A percentile compares a stretch with the other conserved stretches of the same genome.
Evolutionary conservation across 1,139 yeast species (phyloP).

Genomic region (Candida sanyaensis): DNA sequence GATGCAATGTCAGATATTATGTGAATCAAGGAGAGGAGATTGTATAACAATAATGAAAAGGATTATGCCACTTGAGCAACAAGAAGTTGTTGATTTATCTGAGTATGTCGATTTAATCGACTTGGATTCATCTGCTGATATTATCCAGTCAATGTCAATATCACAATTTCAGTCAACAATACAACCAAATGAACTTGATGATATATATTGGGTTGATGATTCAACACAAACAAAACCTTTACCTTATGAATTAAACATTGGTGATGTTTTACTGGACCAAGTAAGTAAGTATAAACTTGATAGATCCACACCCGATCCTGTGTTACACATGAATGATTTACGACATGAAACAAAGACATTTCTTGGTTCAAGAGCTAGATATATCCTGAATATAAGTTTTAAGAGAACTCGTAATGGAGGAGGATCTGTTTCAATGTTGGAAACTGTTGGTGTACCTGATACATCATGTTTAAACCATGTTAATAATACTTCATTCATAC

Average conservation of each 20-base stretch:
- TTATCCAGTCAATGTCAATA: slow-evolving; percentile 28
- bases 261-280: slow-evolving; percentile 14
- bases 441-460: slow-evolving; percentile 28
- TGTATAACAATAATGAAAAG: background rate
- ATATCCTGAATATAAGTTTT: slow-evolving; percentile 21
- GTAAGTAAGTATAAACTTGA: background rate
- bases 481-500: slow-evolving; percentile 19
- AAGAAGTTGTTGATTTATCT: slow-evolving; percentile 7
- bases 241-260: slow-evolving; percentile 42
- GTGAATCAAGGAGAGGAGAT: slow-evolving; percentile 19
- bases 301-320: slow-evolving; percentile 5
- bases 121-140: slow-evolving; percentile 39
- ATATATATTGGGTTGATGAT: slow-evolving; percentile 30
- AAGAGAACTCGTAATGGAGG: slow-evolving; percentile 9
- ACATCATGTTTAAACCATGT: slow-evolving; percentile 22
- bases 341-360: slow-evolving; percentile 19
- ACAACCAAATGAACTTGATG: slow-evolving; percentile 40
- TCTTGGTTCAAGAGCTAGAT: slow-evolving; percentile 28
- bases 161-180: slow-evolving; percentile 41
- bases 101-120: slow-evolving; percentile 26
- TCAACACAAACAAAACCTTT: slow-evolving; percentile 20
- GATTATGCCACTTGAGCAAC: too few relatives aligned
- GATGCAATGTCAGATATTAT: slow-evolving; percentile 57
- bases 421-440: slow-evolving; percentile 15
- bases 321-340: slow-evolving; percentile 17